phyloP scores from a whole-genome alignment of 2,329 filamentous ascomycete species.

The Talaromyces rugulosus region DNA sequence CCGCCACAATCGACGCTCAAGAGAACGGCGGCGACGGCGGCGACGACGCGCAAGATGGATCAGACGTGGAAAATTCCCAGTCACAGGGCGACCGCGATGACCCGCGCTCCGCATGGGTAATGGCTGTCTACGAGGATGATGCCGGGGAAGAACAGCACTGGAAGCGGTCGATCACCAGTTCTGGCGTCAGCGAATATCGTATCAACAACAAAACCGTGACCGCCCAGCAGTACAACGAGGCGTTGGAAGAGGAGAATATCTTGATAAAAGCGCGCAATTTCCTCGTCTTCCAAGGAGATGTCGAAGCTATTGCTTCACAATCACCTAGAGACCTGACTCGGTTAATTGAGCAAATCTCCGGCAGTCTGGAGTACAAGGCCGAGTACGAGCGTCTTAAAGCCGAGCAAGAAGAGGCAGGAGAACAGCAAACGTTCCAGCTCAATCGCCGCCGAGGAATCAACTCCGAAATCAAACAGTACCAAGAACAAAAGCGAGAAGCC shows the following conservation, averaged over 20 bases:
- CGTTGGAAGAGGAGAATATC: constrained; percentile 90
- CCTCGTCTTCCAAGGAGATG: constrained; percentile 95
- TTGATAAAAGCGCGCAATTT: constrained; percentile 98
- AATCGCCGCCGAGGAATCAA: constrained; percentile 91
- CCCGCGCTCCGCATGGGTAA: constrained; percentile 95
- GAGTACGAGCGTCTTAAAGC: constrained; percentile 90
- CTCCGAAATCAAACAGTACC: constrained; percentile 95
- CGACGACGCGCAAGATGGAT: constrained; percentile 57
- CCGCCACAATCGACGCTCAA: constrained; percentile 54
- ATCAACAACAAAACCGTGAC: constrained; percentile 91
- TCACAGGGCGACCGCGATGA: constrained; percentile 65
- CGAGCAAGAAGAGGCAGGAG: constrained; percentile 78
- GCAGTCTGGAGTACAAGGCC: constrained; percentile 87
- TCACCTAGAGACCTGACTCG: constrained; percentile 90
- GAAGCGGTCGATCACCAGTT: constrained; percentile 89
- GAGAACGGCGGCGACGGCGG: constrained; percentile 60
- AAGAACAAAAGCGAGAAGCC: constrained; percentile 92
- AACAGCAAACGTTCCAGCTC: constrained; percentile 84
- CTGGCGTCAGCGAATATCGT: constrained; percentile 88
- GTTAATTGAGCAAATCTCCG: constrained; percentile 95
- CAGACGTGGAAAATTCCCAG: constrained; percentile 58
- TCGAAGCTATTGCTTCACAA: constrained; percentile 93
- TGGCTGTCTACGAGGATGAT: constrained; percentile 98
- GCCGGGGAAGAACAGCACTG: constrained; percentile 90
- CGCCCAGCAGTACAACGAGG: constrained; percentile 88